Evolutionary conservation across 139 green algal genomes (phyloP).

Genomic region (Haematococcus sp.): DNA sequence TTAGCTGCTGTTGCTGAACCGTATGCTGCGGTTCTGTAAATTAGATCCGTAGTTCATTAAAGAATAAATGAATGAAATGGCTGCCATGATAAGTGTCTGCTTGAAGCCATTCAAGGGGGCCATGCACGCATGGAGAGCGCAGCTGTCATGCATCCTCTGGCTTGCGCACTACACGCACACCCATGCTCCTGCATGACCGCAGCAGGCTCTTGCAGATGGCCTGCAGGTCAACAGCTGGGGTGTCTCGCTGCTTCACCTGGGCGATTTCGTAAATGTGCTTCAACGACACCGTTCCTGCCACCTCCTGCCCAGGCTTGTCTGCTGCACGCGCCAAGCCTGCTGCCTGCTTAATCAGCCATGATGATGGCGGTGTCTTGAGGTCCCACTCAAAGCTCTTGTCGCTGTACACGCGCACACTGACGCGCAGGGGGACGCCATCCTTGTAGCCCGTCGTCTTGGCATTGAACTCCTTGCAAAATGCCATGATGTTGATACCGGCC

Average conservation of each 20-base stretch:
- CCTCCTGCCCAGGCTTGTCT: slow-evolving; percentile 76
- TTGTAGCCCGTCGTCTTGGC: slow-evolving; percentile 85
- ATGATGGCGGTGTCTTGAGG: slow-evolving; percentile 80
- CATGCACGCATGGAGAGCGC: too few relatives aligned
- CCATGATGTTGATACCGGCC: slow-evolving; percentile 98
- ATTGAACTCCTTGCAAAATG: slow-evolving; percentile 99
- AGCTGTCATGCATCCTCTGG: slow-evolving; percentile 60
- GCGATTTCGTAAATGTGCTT: slow-evolving; percentile 96
- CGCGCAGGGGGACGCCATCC: slow-evolving; percentile 51
- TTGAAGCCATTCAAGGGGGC: too few relatives aligned
- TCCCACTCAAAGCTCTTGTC: slow-evolving; percentile 91
- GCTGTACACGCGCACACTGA: slow-evolving; percentile 48
- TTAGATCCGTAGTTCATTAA: too few relatives aligned
- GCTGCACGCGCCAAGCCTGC: slow-evolving; percentile 63
- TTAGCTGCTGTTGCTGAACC: too few relatives aligned
- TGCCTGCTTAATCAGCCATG: slow-evolving; percentile 86
- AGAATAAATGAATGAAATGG: too few relatives aligned
- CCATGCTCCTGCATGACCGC: slow-evolving; percentile 86
- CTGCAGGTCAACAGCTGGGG: slow-evolving; percentile 50
- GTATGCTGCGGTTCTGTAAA: too few relatives aligned
- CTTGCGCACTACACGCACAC: slow-evolving; percentile 73
- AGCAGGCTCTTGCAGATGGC: slow-evolving; percentile 77
- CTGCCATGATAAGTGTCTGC: too few relatives aligned
- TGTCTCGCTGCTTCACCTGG: slow-evolving; percentile 81
- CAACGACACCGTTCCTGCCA: slow-evolving; percentile 70